Base-by-base conservation (phyloP, 768 basidiomycete species). In the Lanmaoa rubissima region DNA sequence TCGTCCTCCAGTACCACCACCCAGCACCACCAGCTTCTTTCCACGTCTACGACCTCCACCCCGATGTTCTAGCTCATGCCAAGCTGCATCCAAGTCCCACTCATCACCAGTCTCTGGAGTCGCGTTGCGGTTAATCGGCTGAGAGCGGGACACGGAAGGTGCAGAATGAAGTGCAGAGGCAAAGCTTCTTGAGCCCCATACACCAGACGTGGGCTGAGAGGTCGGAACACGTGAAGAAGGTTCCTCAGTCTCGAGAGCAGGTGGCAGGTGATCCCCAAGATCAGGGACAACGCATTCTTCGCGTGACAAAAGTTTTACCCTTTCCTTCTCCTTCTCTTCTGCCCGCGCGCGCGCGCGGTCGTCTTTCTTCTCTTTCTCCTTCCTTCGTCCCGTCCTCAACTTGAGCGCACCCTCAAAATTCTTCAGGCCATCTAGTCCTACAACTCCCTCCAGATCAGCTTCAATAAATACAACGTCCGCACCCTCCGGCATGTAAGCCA, bases 391-490 rank as follows among this genome's bases (percentile, higher is more conserved):
- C 1, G 85, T 79, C 32, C 96, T 85, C 73, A 83, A 81, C 73
- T 84, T 88, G 54, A 99, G 77, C 32, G 91, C 82, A 2, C 82
- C 83, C 66, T 94, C 92, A 64, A 97, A 99, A 55, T 82, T 87
- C 76, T 82, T 87, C 53, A 98, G 70, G 0, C 88, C 86, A 12
- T 87, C 87, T 14, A 68, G 65, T 32, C 92, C 89, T 19, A 98
- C 90, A 36, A 95, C 89, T 8, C 77, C 78, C 55, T 81, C 78
- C 17, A 98, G 75, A 67, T 96, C 88, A 9, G 92, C 85, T 73
- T 99, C 95, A 52, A 98, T 77, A 72, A 98, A 98, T 24, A 94
- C 88, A 44, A 98, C 92, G 65, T 98, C 95, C 38, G 92, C 87
- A 43, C 92, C 87, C 55, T 92, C 87, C 1, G 95, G 92, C 63